A percentile compares a stretch with the other conserved stretches of the same genome.
These are phyloP conservation scores for Kokia cookei DNA, from an alignment of 441 rosid genomes.

Conservation along the genomic window DNA sequence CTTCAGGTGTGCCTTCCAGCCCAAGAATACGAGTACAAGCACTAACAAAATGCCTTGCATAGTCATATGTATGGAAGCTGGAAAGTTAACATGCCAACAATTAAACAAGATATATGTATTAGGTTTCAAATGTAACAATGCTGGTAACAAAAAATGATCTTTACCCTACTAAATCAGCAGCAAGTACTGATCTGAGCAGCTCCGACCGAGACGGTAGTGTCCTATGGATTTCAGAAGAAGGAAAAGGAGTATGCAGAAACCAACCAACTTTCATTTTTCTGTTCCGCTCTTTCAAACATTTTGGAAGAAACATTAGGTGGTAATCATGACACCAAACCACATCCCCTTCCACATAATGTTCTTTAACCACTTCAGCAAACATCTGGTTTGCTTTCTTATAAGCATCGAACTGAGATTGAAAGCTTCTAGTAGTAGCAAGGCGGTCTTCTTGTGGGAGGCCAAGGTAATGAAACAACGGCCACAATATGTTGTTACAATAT, in stretches of 20 bases:
- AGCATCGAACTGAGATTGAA: slow-evolving; percentile 79
- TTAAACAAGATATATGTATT: background rate
- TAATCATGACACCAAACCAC: slow-evolving; percentile 92
- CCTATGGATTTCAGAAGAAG: slow-evolving; percentile 81
- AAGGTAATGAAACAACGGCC: slow-evolving; percentile 83
- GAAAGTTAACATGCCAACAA: slow-evolving; percentile 5
- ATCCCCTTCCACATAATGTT: slow-evolving; percentile 66
- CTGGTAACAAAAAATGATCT: slow-evolving; percentile 15
- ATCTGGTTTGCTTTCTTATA: slow-evolving; percentile 72
- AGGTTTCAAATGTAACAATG: background rate
- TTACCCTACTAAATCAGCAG: slow-evolving; percentile 81
- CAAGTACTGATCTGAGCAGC: slow-evolving; percentile 66
- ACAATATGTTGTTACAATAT: slow-evolving; percentile 70
- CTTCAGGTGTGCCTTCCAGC: slow-evolving; percentile 82
- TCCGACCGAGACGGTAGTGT: slow-evolving; percentile 69
- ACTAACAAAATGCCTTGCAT: slow-evolving; percentile 84
- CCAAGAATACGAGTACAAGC: slow-evolving; percentile 89
- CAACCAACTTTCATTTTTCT: slow-evolving; percentile 75
- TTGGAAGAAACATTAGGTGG: slow-evolving; percentile 82
- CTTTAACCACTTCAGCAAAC: slow-evolving; percentile 73
- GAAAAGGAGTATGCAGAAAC: slow-evolving; percentile 88
- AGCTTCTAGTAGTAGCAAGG: slow-evolving; percentile 70
- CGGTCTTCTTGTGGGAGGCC: slow-evolving; percentile 84
- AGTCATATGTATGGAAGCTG: slow-evolving; percentile 82
- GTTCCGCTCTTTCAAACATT: slow-evolving; percentile 58